Percentiles rank a stretch among this genome's conserved stretches.
Evolutionary conservation across 441 rosid species (phyloP).

Genomic region (Adansonia rubrostipa): DNA sequence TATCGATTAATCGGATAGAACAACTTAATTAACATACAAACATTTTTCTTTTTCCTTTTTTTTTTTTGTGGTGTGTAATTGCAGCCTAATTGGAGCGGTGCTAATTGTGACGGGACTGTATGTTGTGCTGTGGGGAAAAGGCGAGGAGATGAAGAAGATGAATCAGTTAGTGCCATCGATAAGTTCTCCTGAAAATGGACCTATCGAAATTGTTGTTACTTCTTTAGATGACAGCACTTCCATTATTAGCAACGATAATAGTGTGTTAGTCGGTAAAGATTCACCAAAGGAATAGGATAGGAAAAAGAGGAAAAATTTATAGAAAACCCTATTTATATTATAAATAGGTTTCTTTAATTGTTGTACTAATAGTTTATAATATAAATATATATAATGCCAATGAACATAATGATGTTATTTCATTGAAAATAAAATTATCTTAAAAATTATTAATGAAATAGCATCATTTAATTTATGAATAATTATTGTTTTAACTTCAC

Average conservation of each 20-base stretch:
- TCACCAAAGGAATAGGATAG: neutral
- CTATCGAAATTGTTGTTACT: neutral
- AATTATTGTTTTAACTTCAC: too few species aligned
- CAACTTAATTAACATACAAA: too few species aligned
- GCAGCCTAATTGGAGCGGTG: slow-evolving; percentile 32
- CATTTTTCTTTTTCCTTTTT: too few species aligned
- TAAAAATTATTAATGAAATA: too few species aligned
- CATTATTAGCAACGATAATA: neutral
- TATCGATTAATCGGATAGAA: too few species aligned
- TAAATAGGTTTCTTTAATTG: too few species aligned
- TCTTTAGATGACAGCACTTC: neutral
- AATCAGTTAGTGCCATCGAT: slow-evolving; percentile 5
- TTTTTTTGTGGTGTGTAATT: neutral
- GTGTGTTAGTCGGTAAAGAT: neutral
- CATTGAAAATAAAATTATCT: too few species aligned
- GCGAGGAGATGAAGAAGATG: slow-evolving; percentile 27
- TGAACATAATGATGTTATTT: too few species aligned
- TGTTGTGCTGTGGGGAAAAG: slow-evolving; percentile 35
- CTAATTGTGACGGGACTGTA: slow-evolving; percentile 35
- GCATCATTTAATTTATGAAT: too few species aligned
- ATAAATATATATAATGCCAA: too few species aligned
- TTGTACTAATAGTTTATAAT: too few species aligned
- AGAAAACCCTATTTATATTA: neutral
- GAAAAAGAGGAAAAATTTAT: neutral
- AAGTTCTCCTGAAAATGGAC: neutral